Evolutionary conservation across 805 yeast genomes (phyloP).

Genomic region (Cyberlindnera samutprakarnensis): DNA sequence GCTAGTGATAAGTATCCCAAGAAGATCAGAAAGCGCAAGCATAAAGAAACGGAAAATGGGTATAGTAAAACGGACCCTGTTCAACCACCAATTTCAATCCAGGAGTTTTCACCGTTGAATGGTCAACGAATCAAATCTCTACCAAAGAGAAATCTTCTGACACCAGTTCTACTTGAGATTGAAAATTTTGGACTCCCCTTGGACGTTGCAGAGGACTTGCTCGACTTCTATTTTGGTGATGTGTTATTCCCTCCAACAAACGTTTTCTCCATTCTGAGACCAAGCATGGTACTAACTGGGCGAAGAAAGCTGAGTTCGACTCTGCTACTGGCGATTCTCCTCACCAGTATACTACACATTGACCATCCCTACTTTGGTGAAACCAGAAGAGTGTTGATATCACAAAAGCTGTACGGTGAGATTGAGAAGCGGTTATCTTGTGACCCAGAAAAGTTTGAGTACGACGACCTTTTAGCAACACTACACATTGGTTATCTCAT

Average conservation of each 20-base stretch:
- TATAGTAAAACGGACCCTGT: background rate
- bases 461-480: slow-evolving; percentile 17
- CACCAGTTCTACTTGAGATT: slow-evolving; percentile 4
- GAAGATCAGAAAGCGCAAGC: slow-evolving; percentile 19
- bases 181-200: slow-evolving; percentile 11
- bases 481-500: slow-evolving; percentile 18
- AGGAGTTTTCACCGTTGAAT: too few relatives aligned
- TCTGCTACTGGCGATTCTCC: slow-evolving; percentile 12
- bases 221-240: slow-evolving; percentile 15
- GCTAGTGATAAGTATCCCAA: slow-evolving; percentile 37
- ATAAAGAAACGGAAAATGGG: background rate
- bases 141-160: background rate
- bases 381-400: slow-evolving; percentile 14
- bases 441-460: slow-evolving; percentile 4
- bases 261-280: slow-evolving; percentile 18
- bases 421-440: slow-evolving; percentile 13
- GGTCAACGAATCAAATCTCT: background rate
- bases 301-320: slow-evolving; percentile 13
- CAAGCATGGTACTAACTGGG: slow-evolving; percentile 11
- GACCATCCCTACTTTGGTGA: slow-evolving; percentile 19
- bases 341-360: slow-evolving; percentile 15
- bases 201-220: slow-evolving; percentile 18
- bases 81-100: background rate
- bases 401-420: slow-evolving; percentile 11
- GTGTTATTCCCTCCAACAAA: slow-evolving; percentile 14